Evolutionary conservation across 768 basidiomycete genomes (phyloP).

Genomic region (Naganishia onofrii): DNA sequence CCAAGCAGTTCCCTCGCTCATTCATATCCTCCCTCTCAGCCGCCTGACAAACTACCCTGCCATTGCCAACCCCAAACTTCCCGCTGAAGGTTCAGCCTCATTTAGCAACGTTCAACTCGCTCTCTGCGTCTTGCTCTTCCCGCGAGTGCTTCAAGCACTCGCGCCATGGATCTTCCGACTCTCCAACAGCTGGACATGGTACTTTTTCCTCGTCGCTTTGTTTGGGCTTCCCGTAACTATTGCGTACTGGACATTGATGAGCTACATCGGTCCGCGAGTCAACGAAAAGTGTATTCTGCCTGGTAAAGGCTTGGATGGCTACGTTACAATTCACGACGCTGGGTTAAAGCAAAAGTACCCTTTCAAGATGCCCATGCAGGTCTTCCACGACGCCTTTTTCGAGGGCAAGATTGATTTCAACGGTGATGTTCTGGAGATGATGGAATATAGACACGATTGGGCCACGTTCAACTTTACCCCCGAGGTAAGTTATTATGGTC

Average conservation of each 20-base stretch:
- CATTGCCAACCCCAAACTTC: conserved; percentile 50
- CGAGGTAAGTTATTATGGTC: neutral
- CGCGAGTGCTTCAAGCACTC: conserved; percentile 77
- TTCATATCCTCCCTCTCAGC: neutral
- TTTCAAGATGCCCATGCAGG: conserved; percentile 89
- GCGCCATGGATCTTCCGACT: conserved; percentile 64
- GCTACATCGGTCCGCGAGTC: conserved; percentile 68
- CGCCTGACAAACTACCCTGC: conserved; percentile 43
- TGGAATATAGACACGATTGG: conserved; percentile 97
- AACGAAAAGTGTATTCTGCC: conserved; percentile 84
- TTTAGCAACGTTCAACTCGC: conserved; percentile 64
- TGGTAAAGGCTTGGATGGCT: conserved; percentile 78
- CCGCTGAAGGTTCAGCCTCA: conserved; percentile 51
- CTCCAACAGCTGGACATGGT: conserved; percentile 78
- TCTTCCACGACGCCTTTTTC: conserved; percentile 96
- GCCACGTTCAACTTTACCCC: conserved; percentile 81
- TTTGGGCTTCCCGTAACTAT: conserved; percentile 74
- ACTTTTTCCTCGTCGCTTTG: conserved; percentile 72
- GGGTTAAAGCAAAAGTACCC: conserved; percentile 75
- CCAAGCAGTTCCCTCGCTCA: conserved; percentile 1
- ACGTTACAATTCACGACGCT: conserved; percentile 82
- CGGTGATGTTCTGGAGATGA: conserved; percentile 80
- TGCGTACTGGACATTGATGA: conserved; percentile 85
- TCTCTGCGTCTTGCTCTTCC: conserved; percentile 70
- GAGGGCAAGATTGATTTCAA: conserved; percentile 95